Conservation (phyloP, 2,329 filamentous ascomycete species). For the Hortaea sp. region DNA sequence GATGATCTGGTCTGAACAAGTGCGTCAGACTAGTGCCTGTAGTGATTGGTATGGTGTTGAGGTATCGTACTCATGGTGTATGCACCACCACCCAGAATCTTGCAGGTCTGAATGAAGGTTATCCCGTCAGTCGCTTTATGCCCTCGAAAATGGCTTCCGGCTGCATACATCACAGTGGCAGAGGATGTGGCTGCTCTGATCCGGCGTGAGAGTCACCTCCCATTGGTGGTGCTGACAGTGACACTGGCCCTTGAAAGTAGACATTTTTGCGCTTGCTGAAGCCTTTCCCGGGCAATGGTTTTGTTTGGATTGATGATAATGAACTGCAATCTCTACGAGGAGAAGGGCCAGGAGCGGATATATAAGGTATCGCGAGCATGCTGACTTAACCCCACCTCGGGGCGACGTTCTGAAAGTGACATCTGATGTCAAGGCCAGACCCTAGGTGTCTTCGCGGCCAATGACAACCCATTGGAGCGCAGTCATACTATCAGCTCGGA, state of each 20-base stretch:
- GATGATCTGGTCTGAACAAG: conserved; percentile 37
- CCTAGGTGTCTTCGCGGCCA: neutral
- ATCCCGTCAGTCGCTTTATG: too few species aligned
- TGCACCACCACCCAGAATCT: conserved; percentile 39
- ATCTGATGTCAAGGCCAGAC: neutral
- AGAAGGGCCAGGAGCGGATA: too few species aligned
- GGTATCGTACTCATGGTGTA: conserved; percentile 35
- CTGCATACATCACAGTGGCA: conserved; percentile 51
- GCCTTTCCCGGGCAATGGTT: too few species aligned
- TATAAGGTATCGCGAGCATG: too few species aligned
- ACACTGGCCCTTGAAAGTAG: conserved; percentile 34
- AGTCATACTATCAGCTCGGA: neutral
- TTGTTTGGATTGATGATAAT: too few species aligned
- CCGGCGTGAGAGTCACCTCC: conserved; percentile 39
- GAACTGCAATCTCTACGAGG: too few species aligned
- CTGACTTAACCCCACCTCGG: too few species aligned
- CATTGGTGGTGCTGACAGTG: conserved; percentile 46
- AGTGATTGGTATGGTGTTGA: too few species aligned
- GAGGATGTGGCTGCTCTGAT: conserved; percentile 35
- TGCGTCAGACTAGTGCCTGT: too few species aligned
- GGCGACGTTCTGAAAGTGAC: too few species aligned
- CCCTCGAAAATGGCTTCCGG: conserved; percentile 9
- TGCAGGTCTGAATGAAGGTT: conserved; percentile 29
- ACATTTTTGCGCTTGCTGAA: neutral
- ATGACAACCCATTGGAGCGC: neutral